Evolutionary conservation across 805 yeast genomes (phyloP), one percentile per base, ranked within the genome.

Genomic region (Pichia pseudocactophila): DNA sequence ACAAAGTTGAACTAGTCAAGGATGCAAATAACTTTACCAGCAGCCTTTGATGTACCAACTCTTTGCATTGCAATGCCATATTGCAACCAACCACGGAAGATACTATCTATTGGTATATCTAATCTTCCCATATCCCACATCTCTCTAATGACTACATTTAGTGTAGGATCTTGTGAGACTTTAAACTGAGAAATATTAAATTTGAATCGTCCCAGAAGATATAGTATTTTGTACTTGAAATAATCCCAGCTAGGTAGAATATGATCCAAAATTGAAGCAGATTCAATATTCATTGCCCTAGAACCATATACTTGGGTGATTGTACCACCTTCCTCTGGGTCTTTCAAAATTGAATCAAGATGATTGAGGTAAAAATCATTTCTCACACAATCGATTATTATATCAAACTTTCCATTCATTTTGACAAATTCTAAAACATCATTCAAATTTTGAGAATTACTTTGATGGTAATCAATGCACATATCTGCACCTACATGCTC

Each of bases 331-430:
- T 68, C 66, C 19, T 58, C 47, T 39, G 63, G 63, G 30, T 73
- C 68, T 49, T 74, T 73, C 47, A 82, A 59, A 22, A 67, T 64
- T 35, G 63, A 50, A 4, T 62, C 52, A 40, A 74, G 8, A 22
- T 41, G 31, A 35, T 38, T 31, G 17, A 38, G 6, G 10, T 77
- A 68, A 13, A 69, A 74, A 19, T 56, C 56, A 42, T 73, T 74
- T 31, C 95, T 89, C 40, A 74, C 76, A 41, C 80, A 69, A 61
- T 85, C 95, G 25, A 78, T 55, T 35, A 83, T 74, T 10, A 73
- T 55, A 53, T 82, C 86, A 51, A 78, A 83, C 47, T 70, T 64
- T 13, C 71, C 68, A 38, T 64, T 59, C 22, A 65, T 61, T 26
- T 44, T 57, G 4, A 59, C 56, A 27, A 51, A 42, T 9, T 50